phyloP scores from a whole-genome alignment of 306 rosid genomes.

The Cicer arietinum region DNA sequence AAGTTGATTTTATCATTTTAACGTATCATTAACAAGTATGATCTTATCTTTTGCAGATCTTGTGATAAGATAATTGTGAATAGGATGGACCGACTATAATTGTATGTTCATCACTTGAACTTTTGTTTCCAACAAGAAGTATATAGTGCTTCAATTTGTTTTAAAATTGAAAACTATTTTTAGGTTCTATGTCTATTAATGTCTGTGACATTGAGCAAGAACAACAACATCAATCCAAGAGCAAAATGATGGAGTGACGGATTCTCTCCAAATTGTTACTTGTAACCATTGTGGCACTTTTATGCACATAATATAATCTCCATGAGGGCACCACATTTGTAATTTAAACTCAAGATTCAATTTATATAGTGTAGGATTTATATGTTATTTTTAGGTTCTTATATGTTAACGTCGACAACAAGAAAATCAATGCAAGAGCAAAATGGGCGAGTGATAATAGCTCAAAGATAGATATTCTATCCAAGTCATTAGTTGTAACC shows the following conservation, averaged over 20 bases:
- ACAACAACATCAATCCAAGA: conserved; percentile 62
- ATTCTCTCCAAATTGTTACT: conserved; percentile 56
- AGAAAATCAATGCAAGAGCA: conserved; percentile 56
- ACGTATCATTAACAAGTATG: too few relatives aligned
- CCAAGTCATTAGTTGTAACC: conserved; percentile 55
- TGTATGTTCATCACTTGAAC: conserved; percentile 63
- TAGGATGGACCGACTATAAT: conserved; percentile 90
- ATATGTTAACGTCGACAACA: conserved; percentile 76
- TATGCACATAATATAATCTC: conserved; percentile 48
- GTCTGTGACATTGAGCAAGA: conserved; percentile 79
- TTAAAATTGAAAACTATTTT: background rate
- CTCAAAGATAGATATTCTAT: conserved; percentile 51
- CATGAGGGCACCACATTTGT: conserved; percentile 47
- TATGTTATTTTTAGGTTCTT: too few relatives aligned
- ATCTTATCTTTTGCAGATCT: conserved; percentile 62
- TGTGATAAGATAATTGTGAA: conserved; percentile 66
- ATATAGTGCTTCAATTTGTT: background rate
- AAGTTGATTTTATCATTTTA: too few relatives aligned
- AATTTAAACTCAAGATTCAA: too few relatives aligned
- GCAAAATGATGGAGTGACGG: conserved; percentile 48
- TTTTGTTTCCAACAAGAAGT: conserved; percentile 13
- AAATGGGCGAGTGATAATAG: conserved; percentile 57
- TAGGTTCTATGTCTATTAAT: conserved; percentile 80
- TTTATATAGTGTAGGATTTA: too few relatives aligned
- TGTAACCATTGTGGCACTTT: conserved; percentile 50